A percentile compares a stretch with the other conserved stretches of the same genome.
phyloP scores from a whole-genome alignment of 1,284 basidiomycete species.

The Irpex rosettiformis region DNA sequence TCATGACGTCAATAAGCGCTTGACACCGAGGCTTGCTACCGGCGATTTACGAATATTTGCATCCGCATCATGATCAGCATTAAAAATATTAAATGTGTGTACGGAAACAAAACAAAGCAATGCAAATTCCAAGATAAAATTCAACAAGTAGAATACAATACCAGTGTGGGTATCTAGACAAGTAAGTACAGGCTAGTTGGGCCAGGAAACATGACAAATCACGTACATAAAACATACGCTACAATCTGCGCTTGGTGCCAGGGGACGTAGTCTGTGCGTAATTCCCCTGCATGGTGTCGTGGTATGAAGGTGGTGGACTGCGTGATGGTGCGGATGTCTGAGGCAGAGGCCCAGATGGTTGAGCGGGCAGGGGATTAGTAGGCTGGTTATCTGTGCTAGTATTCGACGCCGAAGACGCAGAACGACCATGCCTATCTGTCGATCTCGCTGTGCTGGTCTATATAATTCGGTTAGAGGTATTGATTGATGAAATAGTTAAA shows the following conservation, averaged over 20 bases:
- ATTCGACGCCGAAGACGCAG: not conserved
- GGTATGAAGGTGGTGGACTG: constrained; percentile 7
- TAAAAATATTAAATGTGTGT: too few species aligned
- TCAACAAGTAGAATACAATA: too few species aligned
- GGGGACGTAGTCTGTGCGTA: not conserved
- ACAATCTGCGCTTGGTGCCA: constrained; percentile 4
- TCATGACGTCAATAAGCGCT: not conserved
- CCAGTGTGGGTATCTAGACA: too few species aligned
- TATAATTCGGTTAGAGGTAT: not conserved
- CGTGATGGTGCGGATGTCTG: not conserved
- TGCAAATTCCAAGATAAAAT: too few species aligned
- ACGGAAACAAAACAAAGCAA: too few species aligned
- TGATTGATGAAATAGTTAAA: too few species aligned
- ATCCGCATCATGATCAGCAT: not conserved
- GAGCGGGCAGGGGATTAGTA: not conserved
- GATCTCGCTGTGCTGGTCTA: not conserved
- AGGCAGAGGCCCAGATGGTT: not conserved
- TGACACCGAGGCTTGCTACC: not conserved
- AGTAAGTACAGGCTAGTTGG: not conserved
- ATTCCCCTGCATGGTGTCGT: constrained; percentile 7
- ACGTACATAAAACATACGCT: not conserved
- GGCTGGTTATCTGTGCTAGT: not conserved
- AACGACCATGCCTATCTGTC: not conserved
- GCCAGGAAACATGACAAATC: not conserved
- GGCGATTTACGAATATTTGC: not conserved